Conservation (phyloP, 75 land plant species). For the Pinus taeda region DNA sequence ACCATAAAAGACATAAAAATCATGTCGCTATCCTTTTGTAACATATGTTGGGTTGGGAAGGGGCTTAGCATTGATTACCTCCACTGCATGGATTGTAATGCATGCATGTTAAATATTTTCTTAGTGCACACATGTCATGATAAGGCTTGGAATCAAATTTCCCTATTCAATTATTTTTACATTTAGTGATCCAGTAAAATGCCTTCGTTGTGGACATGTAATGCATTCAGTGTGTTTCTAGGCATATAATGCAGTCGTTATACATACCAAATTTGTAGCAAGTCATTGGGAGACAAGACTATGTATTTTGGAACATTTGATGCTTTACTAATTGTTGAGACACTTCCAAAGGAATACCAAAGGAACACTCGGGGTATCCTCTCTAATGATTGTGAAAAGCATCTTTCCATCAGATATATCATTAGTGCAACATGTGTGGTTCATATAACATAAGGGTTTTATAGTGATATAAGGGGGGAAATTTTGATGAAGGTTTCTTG, state of each 20-base stretch:
- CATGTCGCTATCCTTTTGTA: no score
- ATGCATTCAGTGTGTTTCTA: conserved; percentile 37
- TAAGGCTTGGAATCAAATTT: no score
- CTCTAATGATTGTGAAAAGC: conserved; percentile 74
- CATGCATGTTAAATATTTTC: no score
- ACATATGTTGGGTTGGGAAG: no score
- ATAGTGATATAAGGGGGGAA: neutral
- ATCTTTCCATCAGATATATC: conserved; percentile 72
- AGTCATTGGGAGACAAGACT: conserved; percentile 83
- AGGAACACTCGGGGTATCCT: conserved; percentile 54
- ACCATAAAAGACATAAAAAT: no score
- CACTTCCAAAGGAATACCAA: conserved; percentile 63
- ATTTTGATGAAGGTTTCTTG: neutral
- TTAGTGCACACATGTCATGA: no score
- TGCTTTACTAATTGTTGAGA: conserved; percentile 65
- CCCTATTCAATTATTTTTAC: conserved; percentile 23
- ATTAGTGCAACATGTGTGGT: conserved; percentile 65
- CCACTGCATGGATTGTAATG: no score
- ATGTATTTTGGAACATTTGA: conserved; percentile 81
- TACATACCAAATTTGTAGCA: conserved; percentile 78
- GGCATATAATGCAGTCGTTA: conserved; percentile 76
- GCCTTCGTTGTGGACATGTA: no score
- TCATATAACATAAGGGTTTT: conserved; percentile 70
- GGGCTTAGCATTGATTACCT: no score
- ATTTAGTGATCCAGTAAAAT: no score